These are phyloP conservation scores for Dictyostelium firmibasis DNA, from an alignment of 78 protist species.

Conservation along the genomic window DNA sequence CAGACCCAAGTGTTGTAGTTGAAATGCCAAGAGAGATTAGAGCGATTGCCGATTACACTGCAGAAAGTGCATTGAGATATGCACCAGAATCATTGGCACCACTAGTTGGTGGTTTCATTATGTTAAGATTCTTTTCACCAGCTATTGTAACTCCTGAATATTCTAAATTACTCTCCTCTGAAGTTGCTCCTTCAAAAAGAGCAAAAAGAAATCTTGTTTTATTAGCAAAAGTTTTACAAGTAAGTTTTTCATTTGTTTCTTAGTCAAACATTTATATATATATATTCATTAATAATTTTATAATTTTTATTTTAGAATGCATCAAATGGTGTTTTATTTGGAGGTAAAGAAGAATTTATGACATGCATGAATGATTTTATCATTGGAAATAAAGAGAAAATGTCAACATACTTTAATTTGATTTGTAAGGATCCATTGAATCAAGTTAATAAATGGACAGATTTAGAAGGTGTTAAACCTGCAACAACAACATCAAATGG, in stretches of 20 bases:
- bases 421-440: slow-evolving; percentile 52
- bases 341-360: slow-evolving; percentile 85
- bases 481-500: background rate
- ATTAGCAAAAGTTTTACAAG: slow-evolving; percentile 82
- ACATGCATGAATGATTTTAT: slow-evolving; percentile 82
- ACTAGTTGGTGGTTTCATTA: slow-evolving; percentile 82
- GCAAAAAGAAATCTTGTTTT: slow-evolving; percentile 80
- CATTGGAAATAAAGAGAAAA: slow-evolving; percentile 45
- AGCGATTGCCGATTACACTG: slow-evolving; percentile 76
- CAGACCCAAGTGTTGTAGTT: slow-evolving; percentile 58
- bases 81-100: slow-evolving; percentile 80
- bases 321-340: slow-evolving; percentile 84
- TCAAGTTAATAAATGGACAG: slow-evolving; percentile 32
- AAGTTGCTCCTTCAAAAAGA: slow-evolving; percentile 27
- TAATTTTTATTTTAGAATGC: slow-evolving; percentile 31
- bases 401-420: slow-evolving; percentile 73
- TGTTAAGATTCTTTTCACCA: slow-evolving; percentile 84
- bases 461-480: slow-evolving; percentile 35
- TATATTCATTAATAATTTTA: too few relatives aligned
- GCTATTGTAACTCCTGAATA: slow-evolving; percentile 83
- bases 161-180: slow-evolving; percentile 59
- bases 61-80: slow-evolving; percentile 67
- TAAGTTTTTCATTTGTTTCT: background rate
- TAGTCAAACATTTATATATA: too few relatives aligned
- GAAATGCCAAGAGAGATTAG: slow-evolving; percentile 83